Evolutionary conservation across 1,284 basidiomycete genomes (phyloP).

Genomic region (Coriolopsis trogii): DNA sequence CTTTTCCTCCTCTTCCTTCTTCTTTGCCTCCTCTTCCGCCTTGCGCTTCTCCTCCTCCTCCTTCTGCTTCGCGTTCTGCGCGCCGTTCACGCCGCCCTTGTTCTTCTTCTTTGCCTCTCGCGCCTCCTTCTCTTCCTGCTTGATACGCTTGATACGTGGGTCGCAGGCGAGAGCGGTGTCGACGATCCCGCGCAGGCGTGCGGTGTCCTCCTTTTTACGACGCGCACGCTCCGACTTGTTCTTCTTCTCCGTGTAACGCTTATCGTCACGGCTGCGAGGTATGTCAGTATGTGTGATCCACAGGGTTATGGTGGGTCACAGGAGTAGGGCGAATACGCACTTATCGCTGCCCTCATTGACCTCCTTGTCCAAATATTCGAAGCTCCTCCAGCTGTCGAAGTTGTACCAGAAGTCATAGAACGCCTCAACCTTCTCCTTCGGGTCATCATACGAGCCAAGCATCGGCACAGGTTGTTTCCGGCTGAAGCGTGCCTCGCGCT

Average conservation of each 20-base stretch:
- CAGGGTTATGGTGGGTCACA: background rate
- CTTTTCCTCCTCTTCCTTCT: constrained; percentile 69
- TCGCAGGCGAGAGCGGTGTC: constrained; percentile 87
- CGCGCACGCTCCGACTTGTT: constrained; percentile 97
- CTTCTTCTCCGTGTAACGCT: constrained; percentile 99
- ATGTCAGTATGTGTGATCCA: constrained; percentile 6
- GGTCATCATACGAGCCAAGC: constrained; percentile 74
- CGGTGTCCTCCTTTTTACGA: constrained; percentile 98
- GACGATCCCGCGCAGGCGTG: constrained; percentile 86
- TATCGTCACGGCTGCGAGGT: constrained; percentile 87
- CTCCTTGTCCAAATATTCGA: constrained; percentile 99
- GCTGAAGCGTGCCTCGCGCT: constrained; percentile 92
- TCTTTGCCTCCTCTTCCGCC: constrained; percentile 68
- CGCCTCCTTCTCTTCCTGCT: constrained; percentile 94
- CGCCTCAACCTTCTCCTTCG: constrained; percentile 84
- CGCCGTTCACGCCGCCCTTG: constrained; percentile 46
- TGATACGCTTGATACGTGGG: constrained; percentile 97
- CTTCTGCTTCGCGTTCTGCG: constrained; percentile 59
- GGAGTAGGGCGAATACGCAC: constrained; percentile 43
- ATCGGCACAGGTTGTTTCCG: constrained; percentile 85
- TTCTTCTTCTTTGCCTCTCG: constrained; percentile 91
- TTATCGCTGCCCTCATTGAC: constrained; percentile 97
- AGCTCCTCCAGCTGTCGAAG: constrained; percentile 98
- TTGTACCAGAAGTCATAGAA: constrained; percentile 99
- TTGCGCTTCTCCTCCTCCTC: constrained; percentile 76